Conservation (phyloP, 192 early-diverging fungal species). For the Chytriomyces sp. region DNA sequence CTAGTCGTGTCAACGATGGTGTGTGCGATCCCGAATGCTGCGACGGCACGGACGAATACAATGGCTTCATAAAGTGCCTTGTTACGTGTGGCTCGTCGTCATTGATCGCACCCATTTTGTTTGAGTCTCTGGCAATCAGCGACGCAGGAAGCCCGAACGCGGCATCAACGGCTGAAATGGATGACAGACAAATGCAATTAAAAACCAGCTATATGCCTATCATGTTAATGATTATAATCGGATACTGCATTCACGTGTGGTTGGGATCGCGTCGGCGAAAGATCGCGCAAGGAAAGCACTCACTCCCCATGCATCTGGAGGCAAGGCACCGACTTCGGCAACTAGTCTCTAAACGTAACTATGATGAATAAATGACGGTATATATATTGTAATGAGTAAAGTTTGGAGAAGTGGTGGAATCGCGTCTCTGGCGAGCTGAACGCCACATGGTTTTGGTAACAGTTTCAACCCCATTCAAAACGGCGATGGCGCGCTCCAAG, state of each 20-base stretch:
- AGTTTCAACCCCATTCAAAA: too few species aligned
- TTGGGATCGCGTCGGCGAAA: constrained; percentile 3
- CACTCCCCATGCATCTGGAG: background rate
- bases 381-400: too few species aligned
- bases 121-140: background rate
- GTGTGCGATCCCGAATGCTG: constrained; percentile 93
- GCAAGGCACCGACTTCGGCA: background rate
- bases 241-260: constrained; percentile 5
- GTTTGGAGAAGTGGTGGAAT: too few species aligned
- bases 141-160: background rate
- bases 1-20: constrained; percentile 87
- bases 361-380: background rate
- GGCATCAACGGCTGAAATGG: background rate
- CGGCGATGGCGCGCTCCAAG: too few species aligned
- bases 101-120: too few species aligned
- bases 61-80: constrained; percentile 60
- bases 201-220: background rate
- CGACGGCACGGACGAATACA: constrained; percentile 91
- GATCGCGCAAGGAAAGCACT: background rate
- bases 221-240: background rate
- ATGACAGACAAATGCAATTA: constrained; percentile 1
- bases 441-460: too few species aligned
- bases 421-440: too few species aligned
- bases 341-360: background rate
- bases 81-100: background rate